Conservation (phyloP, 2,329 filamentous ascomycete genomes). For the Fusarium pseudonygamai region DNA sequence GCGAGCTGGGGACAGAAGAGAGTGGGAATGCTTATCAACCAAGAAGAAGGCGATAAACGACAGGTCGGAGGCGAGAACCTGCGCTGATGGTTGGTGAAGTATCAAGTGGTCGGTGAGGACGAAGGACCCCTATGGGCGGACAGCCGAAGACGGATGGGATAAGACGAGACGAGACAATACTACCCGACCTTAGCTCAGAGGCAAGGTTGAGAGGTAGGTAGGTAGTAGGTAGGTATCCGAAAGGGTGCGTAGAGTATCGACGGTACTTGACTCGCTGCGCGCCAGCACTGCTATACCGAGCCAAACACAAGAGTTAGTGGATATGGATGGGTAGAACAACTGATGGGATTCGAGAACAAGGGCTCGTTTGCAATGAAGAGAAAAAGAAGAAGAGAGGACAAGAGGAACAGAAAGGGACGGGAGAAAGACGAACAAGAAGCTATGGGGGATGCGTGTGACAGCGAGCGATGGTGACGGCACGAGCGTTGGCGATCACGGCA, state of each 20-base stretch:
- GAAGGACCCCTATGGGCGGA: slow-evolving; percentile 27
- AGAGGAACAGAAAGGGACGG: slow-evolving; percentile 6
- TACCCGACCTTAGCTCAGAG: slow-evolving; percentile 27
- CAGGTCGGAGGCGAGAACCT: slow-evolving; percentile 14
- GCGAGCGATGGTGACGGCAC: slow-evolving; percentile 33
- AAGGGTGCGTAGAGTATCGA: slow-evolving; percentile 37
- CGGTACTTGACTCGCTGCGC: slow-evolving; percentile 35
- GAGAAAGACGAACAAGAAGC: slow-evolving; percentile 24
- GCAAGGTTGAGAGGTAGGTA: slow-evolving; percentile 39
- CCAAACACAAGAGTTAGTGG: slow-evolving; percentile 37
- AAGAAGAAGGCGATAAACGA: slow-evolving; percentile 17
- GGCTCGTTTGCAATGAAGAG: slow-evolving; percentile 10
- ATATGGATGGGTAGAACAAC: slow-evolving; percentile 22
- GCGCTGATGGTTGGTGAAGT: slow-evolving; percentile 25
- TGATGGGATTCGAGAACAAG: slow-evolving; percentile 5
- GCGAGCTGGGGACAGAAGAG: slow-evolving; percentile 7
- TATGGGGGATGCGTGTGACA: slow-evolving; percentile 37
- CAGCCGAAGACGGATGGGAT: slow-evolving; percentile 30
- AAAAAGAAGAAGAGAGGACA: slow-evolving; percentile 14
- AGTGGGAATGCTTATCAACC: slow-evolving; percentile 23
- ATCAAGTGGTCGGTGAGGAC: slow-evolving; percentile 41
- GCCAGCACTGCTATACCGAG: slow-evolving; percentile 37
- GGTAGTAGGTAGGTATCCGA: slow-evolving; percentile 48
- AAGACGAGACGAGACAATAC: slow-evolving; percentile 17
- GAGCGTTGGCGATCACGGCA: slow-evolving; percentile 34